A percentile compares a stretch with the other conserved stretches of the same genome.
phyloP scores from a whole-genome alignment of 768 basidiomycete species.

The Amanita inopinata region DNA sequence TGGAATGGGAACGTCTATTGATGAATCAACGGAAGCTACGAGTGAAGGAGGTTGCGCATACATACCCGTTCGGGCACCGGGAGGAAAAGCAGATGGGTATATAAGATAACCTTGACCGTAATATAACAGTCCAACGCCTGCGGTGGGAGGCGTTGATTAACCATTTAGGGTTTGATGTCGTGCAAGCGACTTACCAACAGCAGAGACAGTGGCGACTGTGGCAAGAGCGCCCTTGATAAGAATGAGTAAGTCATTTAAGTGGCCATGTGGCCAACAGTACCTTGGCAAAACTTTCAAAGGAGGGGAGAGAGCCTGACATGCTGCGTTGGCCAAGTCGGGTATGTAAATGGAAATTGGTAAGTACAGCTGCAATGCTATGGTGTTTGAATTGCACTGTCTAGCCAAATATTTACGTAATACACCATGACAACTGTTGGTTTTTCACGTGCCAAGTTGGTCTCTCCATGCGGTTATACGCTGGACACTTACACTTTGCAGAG shows the following conservation, averaged over 20 bases:
- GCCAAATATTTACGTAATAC: neutral
- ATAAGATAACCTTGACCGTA: constrained; percentile 85
- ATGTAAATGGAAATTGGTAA: neutral
- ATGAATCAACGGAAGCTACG: constrained; percentile 19
- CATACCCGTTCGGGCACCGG: constrained; percentile 70
- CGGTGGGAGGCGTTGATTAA: neutral
- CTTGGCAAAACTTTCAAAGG: constrained; percentile 39
- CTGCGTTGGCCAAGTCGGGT: neutral
- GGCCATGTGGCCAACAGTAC: constrained; percentile 14
- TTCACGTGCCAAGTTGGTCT: neutral
- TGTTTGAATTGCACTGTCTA: neutral
- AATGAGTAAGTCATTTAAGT: neutral
- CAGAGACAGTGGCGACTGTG: constrained; percentile 47
- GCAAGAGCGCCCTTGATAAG: constrained; percentile 39
- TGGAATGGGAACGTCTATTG: constrained; percentile 56
- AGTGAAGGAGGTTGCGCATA: constrained; percentile 1
- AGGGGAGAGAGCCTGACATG: constrained; percentile 33
- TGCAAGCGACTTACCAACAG: constrained; percentile 32
- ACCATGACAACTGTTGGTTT: neutral
- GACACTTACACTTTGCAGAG: too few relatives aligned
- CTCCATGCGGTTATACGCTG: neutral
- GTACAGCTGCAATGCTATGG: neutral
- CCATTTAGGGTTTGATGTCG: neutral
- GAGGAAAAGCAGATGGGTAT: constrained; percentile 76
- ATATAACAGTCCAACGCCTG: constrained; percentile 69